Conservation (phyloP, 2,329 filamentous ascomycete genomes). For the Aspergillus pseudotamarii region DNA sequence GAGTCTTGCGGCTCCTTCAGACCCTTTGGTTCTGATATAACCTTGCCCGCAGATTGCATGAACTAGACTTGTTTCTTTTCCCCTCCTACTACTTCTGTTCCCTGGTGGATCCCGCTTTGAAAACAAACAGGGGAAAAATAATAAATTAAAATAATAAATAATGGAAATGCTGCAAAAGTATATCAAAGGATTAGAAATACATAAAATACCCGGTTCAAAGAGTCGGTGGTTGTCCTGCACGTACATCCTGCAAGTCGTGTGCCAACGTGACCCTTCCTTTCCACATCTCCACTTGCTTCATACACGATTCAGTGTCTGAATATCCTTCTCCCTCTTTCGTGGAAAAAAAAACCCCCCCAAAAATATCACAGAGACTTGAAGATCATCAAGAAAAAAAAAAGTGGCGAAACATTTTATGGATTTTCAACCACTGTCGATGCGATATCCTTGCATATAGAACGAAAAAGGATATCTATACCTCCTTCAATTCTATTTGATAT, state of each 20-base stretch:
- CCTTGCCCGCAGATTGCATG: conserved; percentile 14
- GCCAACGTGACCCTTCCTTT: conserved; percentile 22
- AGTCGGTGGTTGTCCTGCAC: conserved; percentile 5
- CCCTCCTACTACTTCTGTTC: not conserved
- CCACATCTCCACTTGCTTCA: conserved; percentile 21
- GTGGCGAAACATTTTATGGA: conserved; percentile 17
- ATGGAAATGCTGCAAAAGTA: not conserved
- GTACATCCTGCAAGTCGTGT: conserved; percentile 15
- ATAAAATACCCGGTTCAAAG: conserved; percentile 23
- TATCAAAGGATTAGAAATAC: conserved; percentile 14
- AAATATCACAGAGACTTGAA: not conserved
- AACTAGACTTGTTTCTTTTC: conserved; percentile 9
- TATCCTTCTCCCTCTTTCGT: conserved; percentile 6
- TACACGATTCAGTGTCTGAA: conserved; percentile 14
- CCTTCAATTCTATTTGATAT: not conserved
- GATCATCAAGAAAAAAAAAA: conserved; percentile 4
- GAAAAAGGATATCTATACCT: conserved; percentile 5
- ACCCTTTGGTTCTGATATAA: conserved; percentile 14
- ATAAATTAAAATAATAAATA: not conserved
- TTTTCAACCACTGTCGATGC: conserved; percentile 10
- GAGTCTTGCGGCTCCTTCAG: conserved; percentile 16
- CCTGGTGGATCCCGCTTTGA: conserved; percentile 4
- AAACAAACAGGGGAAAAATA: conserved; percentile 6
- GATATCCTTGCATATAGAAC: conserved; percentile 19
- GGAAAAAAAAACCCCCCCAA: too few relatives aligned